phyloP scores from a whole-genome alignment of 2,329 filamentous ascomycete species.

The Chaetomium sp. region DNA sequence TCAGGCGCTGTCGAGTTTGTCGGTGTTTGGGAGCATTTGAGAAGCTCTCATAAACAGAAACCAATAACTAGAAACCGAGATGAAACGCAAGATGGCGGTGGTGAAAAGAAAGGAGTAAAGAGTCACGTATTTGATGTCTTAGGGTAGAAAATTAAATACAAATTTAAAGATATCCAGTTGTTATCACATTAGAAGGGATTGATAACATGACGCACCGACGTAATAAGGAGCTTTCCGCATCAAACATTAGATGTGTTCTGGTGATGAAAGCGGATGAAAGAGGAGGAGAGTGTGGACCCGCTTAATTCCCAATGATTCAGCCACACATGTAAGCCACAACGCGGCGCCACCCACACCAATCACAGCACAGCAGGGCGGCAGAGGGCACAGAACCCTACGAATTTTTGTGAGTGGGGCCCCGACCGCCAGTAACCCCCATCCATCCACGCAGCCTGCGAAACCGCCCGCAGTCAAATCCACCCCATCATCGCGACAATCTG shows the following conservation, averaged over 20 bases:
- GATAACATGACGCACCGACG: too few species aligned
- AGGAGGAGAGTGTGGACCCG: too few species aligned
- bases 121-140: too few species aligned
- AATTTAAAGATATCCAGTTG: too few species aligned
- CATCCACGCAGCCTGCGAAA: conserved; percentile 18
- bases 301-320: neutral
- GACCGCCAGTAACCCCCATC: conserved; percentile 9
- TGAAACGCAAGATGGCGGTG: neutral
- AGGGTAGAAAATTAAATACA: too few species aligned
- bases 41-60: too few species aligned
- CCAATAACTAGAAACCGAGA: too few species aligned
- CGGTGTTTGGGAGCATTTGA: conserved; percentile 38
- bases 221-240: too few species aligned
- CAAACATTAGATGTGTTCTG: too few species aligned
- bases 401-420: conserved; percentile 24
- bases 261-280: too few species aligned
- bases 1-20: conserved; percentile 49
- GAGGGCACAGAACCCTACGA: conserved; percentile 27
- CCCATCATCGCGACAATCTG: conserved; percentile 24
- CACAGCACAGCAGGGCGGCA: conserved; percentile 9
- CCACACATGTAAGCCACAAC: conserved; percentile 16
- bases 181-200: too few species aligned
- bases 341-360: conserved; percentile 13
- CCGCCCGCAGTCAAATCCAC: conserved; percentile 23
- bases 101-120: neutral